These are phyloP conservation scores for Lentinula edodes DNA, from an alignment of 768 basidiomycete genomes.

Conservation along the genomic window DNA sequence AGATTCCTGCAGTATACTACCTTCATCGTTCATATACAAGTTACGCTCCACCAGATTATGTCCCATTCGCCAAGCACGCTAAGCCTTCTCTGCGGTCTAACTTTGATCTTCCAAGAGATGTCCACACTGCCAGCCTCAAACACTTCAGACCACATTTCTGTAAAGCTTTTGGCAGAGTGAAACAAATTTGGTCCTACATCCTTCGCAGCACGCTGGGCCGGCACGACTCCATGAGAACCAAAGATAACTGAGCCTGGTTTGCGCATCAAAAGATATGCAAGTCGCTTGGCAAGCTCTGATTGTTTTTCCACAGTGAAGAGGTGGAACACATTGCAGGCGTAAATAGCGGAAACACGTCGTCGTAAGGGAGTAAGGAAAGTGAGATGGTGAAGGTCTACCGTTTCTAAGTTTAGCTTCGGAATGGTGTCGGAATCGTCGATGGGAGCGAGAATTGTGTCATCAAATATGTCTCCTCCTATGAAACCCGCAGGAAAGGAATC, in stretches of 20 bases:
- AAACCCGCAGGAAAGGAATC: conserved; percentile 51
- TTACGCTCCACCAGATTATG: conserved; percentile 4
- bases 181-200: background rate
- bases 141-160: background rate
- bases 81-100: background rate
- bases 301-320: conserved; percentile 39
- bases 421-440: conserved; percentile 13
- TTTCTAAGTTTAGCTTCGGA: background rate
- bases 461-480: conserved; percentile 49
- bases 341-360: conserved; percentile 43
- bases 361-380: conserved; percentile 35
- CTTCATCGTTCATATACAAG: background rate
- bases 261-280: conserved; percentile 38
- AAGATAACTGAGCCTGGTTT: conserved; percentile 41
- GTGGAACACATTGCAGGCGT: conserved; percentile 48
- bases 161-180: conserved; percentile 4
- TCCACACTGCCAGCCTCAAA: background rate
- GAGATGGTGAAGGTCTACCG: background rate
- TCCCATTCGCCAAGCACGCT: conserved; percentile 1
- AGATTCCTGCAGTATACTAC: background rate
- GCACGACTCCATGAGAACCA: conserved; percentile 31
- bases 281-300: conserved; percentile 30
- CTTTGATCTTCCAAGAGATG: background rate
- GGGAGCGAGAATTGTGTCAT: conserved; percentile 27
- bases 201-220: conserved; percentile 21